These are phyloP conservation scores for Backusella westeae DNA, from an alignment of 192 early-diverging fungal species.

Conservation along the genomic window DNA sequence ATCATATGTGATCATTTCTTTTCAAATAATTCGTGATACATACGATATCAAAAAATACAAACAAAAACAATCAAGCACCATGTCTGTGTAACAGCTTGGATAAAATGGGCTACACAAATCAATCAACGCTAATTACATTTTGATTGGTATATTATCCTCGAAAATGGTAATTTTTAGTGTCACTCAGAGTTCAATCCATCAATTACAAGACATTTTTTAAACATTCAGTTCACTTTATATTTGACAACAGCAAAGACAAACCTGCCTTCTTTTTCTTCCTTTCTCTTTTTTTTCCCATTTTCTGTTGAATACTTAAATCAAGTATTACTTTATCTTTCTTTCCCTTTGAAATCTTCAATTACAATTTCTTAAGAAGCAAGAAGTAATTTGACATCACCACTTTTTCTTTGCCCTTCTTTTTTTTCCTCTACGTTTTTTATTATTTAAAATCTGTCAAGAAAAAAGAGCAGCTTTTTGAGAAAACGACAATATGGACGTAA, in stretches of 20 bases:
- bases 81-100: neutral
- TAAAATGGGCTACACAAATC: neutral
- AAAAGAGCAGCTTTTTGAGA: neutral
- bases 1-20: neutral
- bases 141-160: conserved; percentile 1
- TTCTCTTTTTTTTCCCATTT: neutral
- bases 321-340: neutral
- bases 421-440: neutral
- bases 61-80: neutral
- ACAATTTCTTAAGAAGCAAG: neutral
- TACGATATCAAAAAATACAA: neutral
- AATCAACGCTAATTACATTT: neutral
- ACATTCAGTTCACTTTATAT: neutral
- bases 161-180: conserved; percentile 6
- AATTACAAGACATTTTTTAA: neutral
- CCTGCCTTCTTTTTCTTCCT: neutral
- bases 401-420: neutral
- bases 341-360: neutral
- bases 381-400: neutral
- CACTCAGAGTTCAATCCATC: neutral
- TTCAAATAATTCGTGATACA: neutral
- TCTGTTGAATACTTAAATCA: neutral
- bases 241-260: neutral
- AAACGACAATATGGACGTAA: neutral
- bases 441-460: neutral